Evolutionary conservation across 2,329 filamentous ascomycete species (phyloP).

Genomic region (Aspergillus aculeatinus): DNA sequence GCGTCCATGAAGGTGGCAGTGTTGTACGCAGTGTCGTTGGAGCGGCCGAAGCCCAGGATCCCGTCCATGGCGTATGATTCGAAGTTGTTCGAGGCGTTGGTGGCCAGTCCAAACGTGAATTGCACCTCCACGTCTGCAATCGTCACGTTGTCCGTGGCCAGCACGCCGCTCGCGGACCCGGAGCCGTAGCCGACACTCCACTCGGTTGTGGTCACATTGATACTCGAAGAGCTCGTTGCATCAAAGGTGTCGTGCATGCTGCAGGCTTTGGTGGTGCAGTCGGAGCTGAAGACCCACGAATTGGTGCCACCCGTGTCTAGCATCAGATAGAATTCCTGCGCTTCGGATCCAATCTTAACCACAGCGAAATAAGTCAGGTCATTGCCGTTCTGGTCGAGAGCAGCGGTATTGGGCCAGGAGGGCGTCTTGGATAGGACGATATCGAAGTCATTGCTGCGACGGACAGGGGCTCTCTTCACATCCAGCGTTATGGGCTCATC

Average conservation of each 20-base stretch:
- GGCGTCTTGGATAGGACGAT: slow-evolving; percentile 44
- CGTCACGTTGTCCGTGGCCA: slow-evolving; percentile 65
- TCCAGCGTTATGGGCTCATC: slow-evolving; percentile 32
- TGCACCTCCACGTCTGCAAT: slow-evolving; percentile 65
- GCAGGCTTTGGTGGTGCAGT: slow-evolving; percentile 68
- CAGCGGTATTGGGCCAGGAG: slow-evolving; percentile 47
- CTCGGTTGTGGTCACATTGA: slow-evolving; percentile 52
- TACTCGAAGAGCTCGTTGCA: slow-evolving; percentile 62
- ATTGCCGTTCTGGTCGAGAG: slow-evolving; percentile 54
- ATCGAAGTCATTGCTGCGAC: slow-evolving; percentile 51
- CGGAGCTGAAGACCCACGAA: slow-evolving; percentile 78
- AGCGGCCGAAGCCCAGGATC: slow-evolving; percentile 74
- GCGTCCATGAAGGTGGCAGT: slow-evolving; percentile 67
- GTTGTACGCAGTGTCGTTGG: slow-evolving; percentile 50
- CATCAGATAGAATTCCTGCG: slow-evolving; percentile 53
- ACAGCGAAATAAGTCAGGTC: slow-evolving; percentile 57
- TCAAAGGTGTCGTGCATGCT: slow-evolving; percentile 69
- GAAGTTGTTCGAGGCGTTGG: slow-evolving; percentile 71
- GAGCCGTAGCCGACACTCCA: slow-evolving; percentile 76
- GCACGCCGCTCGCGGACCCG: slow-evolving; percentile 66
- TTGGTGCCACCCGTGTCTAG: slow-evolving; percentile 60
- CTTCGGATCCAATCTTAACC: slow-evolving; percentile 51
- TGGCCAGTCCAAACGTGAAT: slow-evolving; percentile 71
- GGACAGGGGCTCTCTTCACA: slow-evolving; percentile 38
- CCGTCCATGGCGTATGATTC: slow-evolving; percentile 79